Base-by-base conservation (phyloP, 176 grass and related monocot genomes). In the Urochloa ruziziensis region DNA sequence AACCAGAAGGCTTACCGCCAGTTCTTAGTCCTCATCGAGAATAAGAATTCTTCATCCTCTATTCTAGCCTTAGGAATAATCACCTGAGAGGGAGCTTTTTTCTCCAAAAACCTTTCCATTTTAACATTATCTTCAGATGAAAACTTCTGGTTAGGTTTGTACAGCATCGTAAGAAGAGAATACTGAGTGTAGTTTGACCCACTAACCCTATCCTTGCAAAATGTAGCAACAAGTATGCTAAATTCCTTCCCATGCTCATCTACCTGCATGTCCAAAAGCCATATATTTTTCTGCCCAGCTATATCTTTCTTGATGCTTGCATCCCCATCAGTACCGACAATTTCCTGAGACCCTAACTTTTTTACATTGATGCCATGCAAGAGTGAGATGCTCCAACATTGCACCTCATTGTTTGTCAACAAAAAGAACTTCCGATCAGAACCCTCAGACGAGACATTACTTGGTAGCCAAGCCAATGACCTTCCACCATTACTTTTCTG, bases 261-360 rank as follows among this genome's bases (percentile, higher is more conserved):
- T 84, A 95, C 73, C 64, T 98, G 96, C 91, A 98, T 91, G 83
- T 98, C 96, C 87, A 98, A 91, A 90, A 98, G 93, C 96, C 96
- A 98, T 17, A 98, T 91, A 37, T 95, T 90, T 73, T 98, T 98
- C 82, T 98, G 96, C 53, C 96, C 96, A 79, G 93, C 96, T 85
- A 98, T 80, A 76, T 98, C 96, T 78, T 95, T 98, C 83, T 92
- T 98, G 84, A 98, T 98, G 79, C 96, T 87, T 62, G 92, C 78
- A 86, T 95, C 91, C 18, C 84, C 89, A 85, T 98, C 91, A 72
- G 74, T 93, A 61, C 91, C 93, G 80, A 98, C 91, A 80, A 98
- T 88, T 91, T 83, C 82, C 52, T 95, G 91, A 49, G 80, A 89
- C 73, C 91, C 88, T 85, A 87, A 5, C 68, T 85, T 98, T 81